These are phyloP conservation scores for Venustampulla echinocandica DNA, from an alignment of 495 filamentous ascomycete species.

Conservation along the genomic window DNA sequence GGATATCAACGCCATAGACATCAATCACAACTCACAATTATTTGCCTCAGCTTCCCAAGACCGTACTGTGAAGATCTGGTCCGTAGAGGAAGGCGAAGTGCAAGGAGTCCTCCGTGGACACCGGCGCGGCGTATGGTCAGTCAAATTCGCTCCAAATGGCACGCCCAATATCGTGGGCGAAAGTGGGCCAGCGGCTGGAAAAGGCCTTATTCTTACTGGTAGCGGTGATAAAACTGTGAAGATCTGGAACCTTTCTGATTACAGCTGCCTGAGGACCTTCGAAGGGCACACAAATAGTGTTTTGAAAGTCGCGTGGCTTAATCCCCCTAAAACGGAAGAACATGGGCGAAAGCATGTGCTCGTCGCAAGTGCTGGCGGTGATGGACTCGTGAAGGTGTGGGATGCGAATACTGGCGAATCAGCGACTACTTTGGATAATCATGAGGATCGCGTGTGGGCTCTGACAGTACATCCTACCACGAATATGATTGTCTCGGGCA, in stretches of 20 bases:
- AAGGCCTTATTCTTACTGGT: slow-evolving; percentile 75
- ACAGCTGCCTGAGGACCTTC: slow-evolving; percentile 85
- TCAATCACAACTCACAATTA: slow-evolving; percentile 55
- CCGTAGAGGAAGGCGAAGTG: slow-evolving; percentile 74
- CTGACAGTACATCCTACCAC: slow-evolving; percentile 60
- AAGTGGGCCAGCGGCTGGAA: slow-evolving; percentile 53
- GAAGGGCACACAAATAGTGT: slow-evolving; percentile 95
- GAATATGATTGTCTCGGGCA: slow-evolving; percentile 75
- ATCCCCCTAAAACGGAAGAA: slow-evolving; percentile 42
- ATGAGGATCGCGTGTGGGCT: slow-evolving; percentile 89
- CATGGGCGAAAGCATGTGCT: slow-evolving; percentile 45
- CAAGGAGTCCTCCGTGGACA: slow-evolving; percentile 87
- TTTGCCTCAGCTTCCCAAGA: slow-evolving; percentile 97
- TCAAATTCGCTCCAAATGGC: slow-evolving; percentile 72
- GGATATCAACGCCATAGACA: slow-evolving; percentile 91
- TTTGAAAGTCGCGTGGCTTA: slow-evolving; percentile 86
- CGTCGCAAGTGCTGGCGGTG: slow-evolving; percentile 81
- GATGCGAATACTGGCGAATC: slow-evolving; percentile 70
- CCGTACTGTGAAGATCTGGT: slow-evolving; percentile 94
- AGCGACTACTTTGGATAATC: slow-evolving; percentile 86
- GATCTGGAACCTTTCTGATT: slow-evolving; percentile 89
- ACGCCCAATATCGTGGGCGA: slow-evolving; percentile 64
- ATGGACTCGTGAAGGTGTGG: slow-evolving; percentile 97
- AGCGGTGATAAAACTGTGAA: slow-evolving; percentile 94
- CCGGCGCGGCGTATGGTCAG: slow-evolving; percentile 89